A percentile compares a stretch with the other conserved stretches of the same genome.
These are phyloP conservation scores for Datura wrightii DNA, from an alignment of 257 asterid genomes.

Conservation along the genomic window DNA sequence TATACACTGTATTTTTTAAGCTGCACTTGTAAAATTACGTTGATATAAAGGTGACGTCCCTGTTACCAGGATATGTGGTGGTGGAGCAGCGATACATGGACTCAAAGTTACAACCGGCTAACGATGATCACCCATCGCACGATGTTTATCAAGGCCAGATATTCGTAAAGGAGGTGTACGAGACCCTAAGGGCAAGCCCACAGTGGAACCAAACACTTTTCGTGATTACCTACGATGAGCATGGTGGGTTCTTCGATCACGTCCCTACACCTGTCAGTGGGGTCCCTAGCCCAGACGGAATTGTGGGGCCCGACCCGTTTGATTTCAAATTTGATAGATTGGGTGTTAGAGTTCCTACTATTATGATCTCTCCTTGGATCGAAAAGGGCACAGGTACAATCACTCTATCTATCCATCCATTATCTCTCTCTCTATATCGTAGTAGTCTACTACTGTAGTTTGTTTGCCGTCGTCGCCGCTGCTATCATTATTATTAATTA, in stretches of 20 bases:
- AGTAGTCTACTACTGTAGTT: too few species aligned
- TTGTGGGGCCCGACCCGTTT: conserved; percentile 81
- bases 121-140: conserved; percentile 93
- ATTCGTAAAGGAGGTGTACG: conserved; percentile 95
- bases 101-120: conserved; percentile 66
- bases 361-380: conserved; percentile 78
- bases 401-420: neutral
- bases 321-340: conserved; percentile 69
- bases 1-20: too few species aligned
- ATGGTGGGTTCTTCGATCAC: conserved; percentile 88
- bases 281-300: conserved; percentile 81
- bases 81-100: conserved; percentile 92
- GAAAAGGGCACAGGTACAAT: conserved; percentile 69
- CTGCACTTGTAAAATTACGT: too few species aligned
- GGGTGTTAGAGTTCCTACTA: conserved; percentile 88
- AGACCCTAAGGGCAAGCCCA: conserved; percentile 75
- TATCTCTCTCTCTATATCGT: too few species aligned
- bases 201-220: conserved; percentile 81
- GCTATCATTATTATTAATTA: too few species aligned
- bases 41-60: too few species aligned
- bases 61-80: conserved; percentile 56
- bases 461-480: too few species aligned
- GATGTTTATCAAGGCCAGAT: conserved; percentile 84
- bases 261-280: conserved; percentile 72
- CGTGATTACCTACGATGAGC: conserved; percentile 87